phyloP scores from a whole-genome alignment of 176 grass and related monocot species.

The Avena sativa region DNA sequence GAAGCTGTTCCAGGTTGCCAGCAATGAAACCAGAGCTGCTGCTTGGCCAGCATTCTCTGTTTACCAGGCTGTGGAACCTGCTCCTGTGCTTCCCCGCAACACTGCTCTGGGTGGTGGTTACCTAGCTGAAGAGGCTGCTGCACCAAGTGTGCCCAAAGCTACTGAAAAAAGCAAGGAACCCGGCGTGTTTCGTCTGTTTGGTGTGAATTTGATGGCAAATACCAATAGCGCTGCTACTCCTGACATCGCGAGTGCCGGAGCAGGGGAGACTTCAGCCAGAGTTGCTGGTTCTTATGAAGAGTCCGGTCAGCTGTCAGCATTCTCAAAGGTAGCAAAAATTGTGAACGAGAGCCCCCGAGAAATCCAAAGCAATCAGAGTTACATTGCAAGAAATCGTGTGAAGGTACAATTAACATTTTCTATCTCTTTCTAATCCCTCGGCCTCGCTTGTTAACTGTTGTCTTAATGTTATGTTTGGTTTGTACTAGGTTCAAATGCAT shows the following conservation, averaged over 20 bases:
- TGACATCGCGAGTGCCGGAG: conserved; percentile 12
- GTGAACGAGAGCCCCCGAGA: conserved; percentile 56
- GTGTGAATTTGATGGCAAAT: conserved; percentile 56
- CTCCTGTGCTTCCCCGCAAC: conserved; percentile 49
- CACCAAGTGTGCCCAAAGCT: conserved; percentile 35
- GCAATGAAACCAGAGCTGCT: conserved; percentile 37
- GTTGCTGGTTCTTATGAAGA: conserved; percentile 49
- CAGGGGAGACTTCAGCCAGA: conserved; percentile 27
- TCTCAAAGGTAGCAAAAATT: conserved; percentile 53
- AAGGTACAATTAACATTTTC: conserved; percentile 38
- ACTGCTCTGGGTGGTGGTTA: conserved; percentile 31
- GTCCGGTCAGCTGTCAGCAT: conserved; percentile 46
- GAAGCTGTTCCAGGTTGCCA: conserved; percentile 54
- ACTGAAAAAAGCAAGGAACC: conserved; percentile 49
- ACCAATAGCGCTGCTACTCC: background rate
- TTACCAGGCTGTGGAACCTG: conserved; percentile 44
- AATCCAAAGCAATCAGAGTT: conserved; percentile 57
- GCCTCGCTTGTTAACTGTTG: background rate
- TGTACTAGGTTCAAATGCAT: conserved; percentile 95
- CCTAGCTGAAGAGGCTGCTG: conserved; percentile 38
- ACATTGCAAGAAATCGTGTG: conserved; percentile 43
- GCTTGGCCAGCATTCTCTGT: conserved; percentile 44
- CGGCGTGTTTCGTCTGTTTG: conserved; percentile 56
- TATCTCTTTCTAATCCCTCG: background rate
- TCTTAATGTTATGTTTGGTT: conserved; percentile 20